Evolutionary conservation across 2,329 filamentous ascomycete genomes (phyloP).

Genomic region (Microdochium nivale): DNA sequence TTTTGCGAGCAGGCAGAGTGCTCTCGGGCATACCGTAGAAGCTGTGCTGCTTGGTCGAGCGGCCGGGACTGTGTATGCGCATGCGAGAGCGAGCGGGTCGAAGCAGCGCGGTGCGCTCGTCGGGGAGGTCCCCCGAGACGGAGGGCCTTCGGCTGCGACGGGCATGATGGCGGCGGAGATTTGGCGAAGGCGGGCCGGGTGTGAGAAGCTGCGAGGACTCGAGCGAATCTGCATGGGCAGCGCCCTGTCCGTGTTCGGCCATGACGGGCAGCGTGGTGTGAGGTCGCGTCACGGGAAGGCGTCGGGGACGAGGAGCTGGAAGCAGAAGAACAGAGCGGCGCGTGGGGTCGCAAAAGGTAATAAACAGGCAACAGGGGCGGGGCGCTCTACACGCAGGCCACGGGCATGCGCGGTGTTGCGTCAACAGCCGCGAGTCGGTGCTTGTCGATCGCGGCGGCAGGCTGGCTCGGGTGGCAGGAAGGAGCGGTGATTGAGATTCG

Average conservation of each 20-base stretch:
- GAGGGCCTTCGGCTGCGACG: conserved; percentile 14
- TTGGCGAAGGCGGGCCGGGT: conserved; percentile 7
- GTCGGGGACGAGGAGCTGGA: neutral
- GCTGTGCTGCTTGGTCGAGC: conserved; percentile 26
- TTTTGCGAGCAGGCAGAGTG: neutral
- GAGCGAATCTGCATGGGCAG: neutral
- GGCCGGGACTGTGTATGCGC: conserved; percentile 25
- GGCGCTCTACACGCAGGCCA: neutral
- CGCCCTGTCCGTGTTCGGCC: neutral
- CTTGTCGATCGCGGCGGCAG: no score
- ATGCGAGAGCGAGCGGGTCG: conserved; percentile 30
- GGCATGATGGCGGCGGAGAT: conserved; percentile 11
- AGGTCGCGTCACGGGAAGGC: neutral
- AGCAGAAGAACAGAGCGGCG: neutral
- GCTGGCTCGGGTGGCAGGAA: no score
- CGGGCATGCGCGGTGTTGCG: no score
- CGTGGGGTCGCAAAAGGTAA: no score
- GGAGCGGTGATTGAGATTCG: no score
- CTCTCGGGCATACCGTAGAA: conserved; percentile 22
- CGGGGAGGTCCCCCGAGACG: conserved; percentile 16
- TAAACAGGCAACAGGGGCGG: neutral
- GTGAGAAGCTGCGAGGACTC: neutral
- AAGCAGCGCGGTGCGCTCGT: conserved; percentile 37
- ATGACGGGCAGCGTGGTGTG: neutral
- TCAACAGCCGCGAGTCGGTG: no score